A percentile compares a stretch with the other conserved stretches of the same genome.
Conservation (phyloP, 768 basidiomycete genomes). For the Dendrothele bispora region DNA sequence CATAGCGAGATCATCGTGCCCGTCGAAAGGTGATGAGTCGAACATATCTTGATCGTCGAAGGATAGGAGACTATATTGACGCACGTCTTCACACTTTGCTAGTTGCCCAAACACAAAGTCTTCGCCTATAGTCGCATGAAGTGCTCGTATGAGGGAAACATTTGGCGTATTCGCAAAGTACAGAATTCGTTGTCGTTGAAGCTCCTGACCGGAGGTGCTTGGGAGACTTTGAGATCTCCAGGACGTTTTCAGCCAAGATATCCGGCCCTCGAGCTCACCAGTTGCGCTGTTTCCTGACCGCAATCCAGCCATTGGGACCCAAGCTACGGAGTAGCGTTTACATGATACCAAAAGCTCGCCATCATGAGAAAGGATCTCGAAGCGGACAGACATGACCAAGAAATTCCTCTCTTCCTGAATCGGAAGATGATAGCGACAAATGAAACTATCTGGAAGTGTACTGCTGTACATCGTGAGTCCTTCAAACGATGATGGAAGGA, state of each 20-base stretch:
- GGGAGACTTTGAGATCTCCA: background rate
- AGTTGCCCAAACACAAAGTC: background rate
- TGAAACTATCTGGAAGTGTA: constrained; percentile 29
- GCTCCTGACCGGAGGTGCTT: background rate
- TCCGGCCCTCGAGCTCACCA: background rate
- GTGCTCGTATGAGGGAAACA: background rate
- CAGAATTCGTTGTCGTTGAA: background rate
- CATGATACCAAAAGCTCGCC: constrained; percentile 31
- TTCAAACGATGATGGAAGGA: constrained; percentile 32
- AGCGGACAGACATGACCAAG: constrained; percentile 24
- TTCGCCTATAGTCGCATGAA: background rate
- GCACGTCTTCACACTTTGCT: too few relatives aligned
- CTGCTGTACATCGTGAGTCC: constrained; percentile 24
- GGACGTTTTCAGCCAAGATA: background rate
- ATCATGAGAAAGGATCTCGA: constrained; percentile 28
- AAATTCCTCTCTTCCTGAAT: constrained; percentile 25
- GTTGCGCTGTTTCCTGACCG: constrained; percentile 14
- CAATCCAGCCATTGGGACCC: constrained; percentile 23
- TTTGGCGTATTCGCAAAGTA: background rate
- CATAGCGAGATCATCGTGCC: too few relatives aligned
- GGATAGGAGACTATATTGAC: too few relatives aligned
- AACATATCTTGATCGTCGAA: too few relatives aligned
- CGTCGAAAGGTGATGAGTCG: too few relatives aligned
- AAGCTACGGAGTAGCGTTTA: constrained; percentile 32
- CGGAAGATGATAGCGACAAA: constrained; percentile 33